Base-by-base conservation (phyloP, 306 rosid genomes). In the Vigna trinervia region DNA sequence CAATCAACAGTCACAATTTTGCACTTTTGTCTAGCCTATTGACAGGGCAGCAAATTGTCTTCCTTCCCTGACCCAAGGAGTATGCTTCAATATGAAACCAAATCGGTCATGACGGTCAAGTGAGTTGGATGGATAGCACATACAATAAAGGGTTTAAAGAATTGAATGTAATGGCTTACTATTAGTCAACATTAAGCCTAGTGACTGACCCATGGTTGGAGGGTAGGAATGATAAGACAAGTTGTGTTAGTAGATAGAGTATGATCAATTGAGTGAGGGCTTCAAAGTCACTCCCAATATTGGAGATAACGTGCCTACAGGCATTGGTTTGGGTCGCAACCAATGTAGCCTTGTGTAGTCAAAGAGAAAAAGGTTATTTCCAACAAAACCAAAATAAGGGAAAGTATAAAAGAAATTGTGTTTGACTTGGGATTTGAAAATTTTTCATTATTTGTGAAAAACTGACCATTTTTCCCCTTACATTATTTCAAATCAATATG, bases 341-440 rank as follows among this genome's bases (percentile, higher is more conserved):
- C 79, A 62, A 39, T 53, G 34, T 83, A 61, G 3, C 65, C 47
- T 26, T 70, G 41, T 48, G 59, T 57, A 58, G 19, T 70, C 26
- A n/a, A 22, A 47, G 73, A 19, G 23, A 57, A 57, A 61, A 32
- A n/a, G 3, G 11, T 75, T 50, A 52, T 38, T 65, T 51, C 45
- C 65, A 22, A 8, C 17, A 51, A 48, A 17, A 32, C 39, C 60
- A 53, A 17, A 34, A 8, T 15, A 32, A 28, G 46, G 17, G 13
- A 36, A 17, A 71, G 3, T 11, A 2, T 53, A 53, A 71, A 5
- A 59, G 4, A 0, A 5, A 32, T 6, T 11, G 6, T 10, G 12
- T 43, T 58, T 38, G 59, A 34, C 52, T 52, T 43, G 51, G 64
- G 57, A 73, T 26, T 32, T 66, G 4, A 76, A 69, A 54, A 72